Base-by-base conservation (phyloP, 1,284 basidiomycete species). In the Sanguinoderma infundibulare region DNA sequence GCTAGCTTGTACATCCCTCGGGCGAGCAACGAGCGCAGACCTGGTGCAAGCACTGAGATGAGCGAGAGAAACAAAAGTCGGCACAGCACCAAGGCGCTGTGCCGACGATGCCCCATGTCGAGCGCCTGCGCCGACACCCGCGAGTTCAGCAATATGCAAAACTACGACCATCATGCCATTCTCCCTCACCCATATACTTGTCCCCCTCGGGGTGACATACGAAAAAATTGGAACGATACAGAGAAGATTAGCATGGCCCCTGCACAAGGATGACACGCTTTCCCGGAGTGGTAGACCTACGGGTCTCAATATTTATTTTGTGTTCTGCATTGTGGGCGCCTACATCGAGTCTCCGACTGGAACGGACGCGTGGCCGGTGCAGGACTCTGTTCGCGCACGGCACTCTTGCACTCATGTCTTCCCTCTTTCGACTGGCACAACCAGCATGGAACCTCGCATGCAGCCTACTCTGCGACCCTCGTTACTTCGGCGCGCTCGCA, bases 401-500 rank as follows among this genome's bases (percentile, higher is more conserved):
- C n/a, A n/a, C 28, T 34, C 20, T 10, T 50, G 17, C 47, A 50
- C 47, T 34, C 49, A 65, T 65, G 64, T 56, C 60, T 35, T 49
- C 51, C 20, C 35, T 50, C 51, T 32, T 52, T 51, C 38, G 40
- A 17, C 52, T 55, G 9, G 32, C 55, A 7, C 54, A 20, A 15
- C 47, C 61, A 14, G 28, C 52, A 53, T 67, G 59, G 55, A 30
- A 49, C 6, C 50, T 69, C 24, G 58, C 42, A 5, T 20, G 42
- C 7, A 61, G 39, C 12, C 71, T 92, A 2, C 75, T 94, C 24
- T 80, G 81, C 46, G 82, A 93, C 70, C 79, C 83, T 40, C 74
- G 72, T 28, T 88, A 88, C 71, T 95, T 91, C 75, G 87, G 86
- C 83, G 70, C 74, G 34, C 75, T 94, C 34, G 87, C 89, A 6